A percentile compares a stretch with the other conserved stretches of the same genome.
Evolutionary conservation across 768 basidiomycete genomes (phyloP).

Genomic region (Exidia glandulosa): DNA sequence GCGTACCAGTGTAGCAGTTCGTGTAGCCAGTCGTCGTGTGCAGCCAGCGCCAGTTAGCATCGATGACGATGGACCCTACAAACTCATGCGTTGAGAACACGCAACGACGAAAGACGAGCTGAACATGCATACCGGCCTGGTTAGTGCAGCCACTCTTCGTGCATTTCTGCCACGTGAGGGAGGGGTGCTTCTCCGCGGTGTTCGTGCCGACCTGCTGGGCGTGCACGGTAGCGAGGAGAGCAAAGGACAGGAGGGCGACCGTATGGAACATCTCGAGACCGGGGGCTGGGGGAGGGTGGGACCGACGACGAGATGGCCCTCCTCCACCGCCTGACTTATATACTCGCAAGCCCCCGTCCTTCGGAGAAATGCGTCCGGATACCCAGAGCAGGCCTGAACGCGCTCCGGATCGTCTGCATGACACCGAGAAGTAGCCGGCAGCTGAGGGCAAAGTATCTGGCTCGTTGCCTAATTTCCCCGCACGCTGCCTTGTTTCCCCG

Average conservation of each 20-base stretch:
- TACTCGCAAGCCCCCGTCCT: too few relatives aligned
- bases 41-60: conserved; percentile 9
- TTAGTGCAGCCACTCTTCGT: conserved; percentile 22
- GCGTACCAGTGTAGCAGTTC: conserved; percentile 26
- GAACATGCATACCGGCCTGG: background rate
- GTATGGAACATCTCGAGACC: conserved; percentile 25
- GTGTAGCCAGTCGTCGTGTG: conserved; percentile 15
- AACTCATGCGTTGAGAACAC: background rate
- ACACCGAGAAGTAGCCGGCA: background rate
- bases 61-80: conserved; percentile 1
- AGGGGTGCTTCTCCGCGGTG: conserved; percentile 38
- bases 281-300: background rate
- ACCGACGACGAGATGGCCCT: background rate
- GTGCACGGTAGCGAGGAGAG: conserved; percentile 27
- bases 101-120: too few relatives aligned
- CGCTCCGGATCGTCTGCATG: background rate
- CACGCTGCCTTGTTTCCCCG: too few relatives aligned
- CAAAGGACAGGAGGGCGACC: conserved; percentile 28
- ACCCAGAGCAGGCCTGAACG: background rate
- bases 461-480: background rate
- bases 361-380: too few relatives aligned
- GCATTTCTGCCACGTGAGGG: conserved; percentile 36
- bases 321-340: background rate
- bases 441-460: background rate
- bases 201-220: conserved; percentile 43